Evolutionary conservation across 2,329 filamentous ascomycete species (phyloP).

Genomic region (Penicillium sp.): DNA sequence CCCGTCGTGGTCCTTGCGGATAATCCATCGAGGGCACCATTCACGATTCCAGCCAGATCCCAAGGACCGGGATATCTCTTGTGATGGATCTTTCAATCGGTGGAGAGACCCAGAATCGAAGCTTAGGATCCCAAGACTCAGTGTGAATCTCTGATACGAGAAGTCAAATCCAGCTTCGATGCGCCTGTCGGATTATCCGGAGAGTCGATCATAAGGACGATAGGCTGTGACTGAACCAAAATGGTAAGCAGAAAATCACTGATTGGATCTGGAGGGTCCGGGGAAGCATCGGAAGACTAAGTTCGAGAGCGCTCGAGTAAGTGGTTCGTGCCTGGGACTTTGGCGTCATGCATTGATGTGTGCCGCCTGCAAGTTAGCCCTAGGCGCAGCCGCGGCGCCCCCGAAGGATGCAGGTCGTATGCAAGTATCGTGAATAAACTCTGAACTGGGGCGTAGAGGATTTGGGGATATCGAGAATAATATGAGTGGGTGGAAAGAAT

Average conservation of each 20-base stretch:
- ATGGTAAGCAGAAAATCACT: constrained; percentile 11
- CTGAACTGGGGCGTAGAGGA: neutral
- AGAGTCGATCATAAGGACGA: constrained; percentile 4
- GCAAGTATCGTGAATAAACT: constrained; percentile 9
- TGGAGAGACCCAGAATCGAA: neutral
- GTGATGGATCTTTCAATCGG: constrained; percentile 4
- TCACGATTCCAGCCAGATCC: no score
- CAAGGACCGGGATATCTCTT: neutral
- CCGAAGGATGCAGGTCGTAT: constrained; percentile 7
- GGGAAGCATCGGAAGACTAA: constrained; percentile 14
- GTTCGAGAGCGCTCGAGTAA: constrained; percentile 10
- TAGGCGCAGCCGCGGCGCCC: constrained; percentile 16
- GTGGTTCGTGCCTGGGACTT: constrained; percentile 17
- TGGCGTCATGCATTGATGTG: constrained; percentile 10
- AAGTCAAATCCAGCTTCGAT: constrained; percentile 9
- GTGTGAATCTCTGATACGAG: constrained; percentile 11
- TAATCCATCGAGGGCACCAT: constrained; percentile 7
- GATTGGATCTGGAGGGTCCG: constrained; percentile 16
- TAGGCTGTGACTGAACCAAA: constrained; percentile 16
- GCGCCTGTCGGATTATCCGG: constrained; percentile 10
- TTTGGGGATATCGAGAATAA: neutral
- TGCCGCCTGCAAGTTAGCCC: constrained; percentile 16
- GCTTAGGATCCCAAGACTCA: constrained; percentile 7
- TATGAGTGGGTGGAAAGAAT: neutral
- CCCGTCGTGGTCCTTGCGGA: neutral